Conservation (phyloP, 139 green algal genomes). For the Klebsormidium nitens region DNA sequence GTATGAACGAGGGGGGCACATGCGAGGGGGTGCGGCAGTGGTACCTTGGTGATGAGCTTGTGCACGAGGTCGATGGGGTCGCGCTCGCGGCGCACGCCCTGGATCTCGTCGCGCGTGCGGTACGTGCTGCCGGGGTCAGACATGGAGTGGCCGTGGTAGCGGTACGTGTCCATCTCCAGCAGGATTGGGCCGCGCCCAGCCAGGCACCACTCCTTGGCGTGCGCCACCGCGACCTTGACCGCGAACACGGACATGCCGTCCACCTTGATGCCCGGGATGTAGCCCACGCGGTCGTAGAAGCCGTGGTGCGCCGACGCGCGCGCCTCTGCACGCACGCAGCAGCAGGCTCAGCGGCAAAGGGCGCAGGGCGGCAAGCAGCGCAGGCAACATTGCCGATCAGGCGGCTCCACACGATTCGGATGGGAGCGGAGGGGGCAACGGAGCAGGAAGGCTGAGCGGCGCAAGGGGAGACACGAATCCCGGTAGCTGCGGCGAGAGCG, state of each 20-base stretch:
- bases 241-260: constrained; percentile 98
- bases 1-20: too few species aligned
- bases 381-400: too few species aligned
- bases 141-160: constrained; percentile 99
- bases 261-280: constrained; percentile 89
- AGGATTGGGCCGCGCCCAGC: constrained; percentile 54
- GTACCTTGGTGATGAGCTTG: constrained; percentile 62
- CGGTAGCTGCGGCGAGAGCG: too few species aligned
- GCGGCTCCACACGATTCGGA: too few species aligned
- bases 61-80: constrained; percentile 90
- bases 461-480: too few species aligned
- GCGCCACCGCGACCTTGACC: constrained; percentile 79
- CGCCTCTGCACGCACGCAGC: too few species aligned
- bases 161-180: constrained; percentile 98
- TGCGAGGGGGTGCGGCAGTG: too few species aligned
- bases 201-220: constrained; percentile 74
- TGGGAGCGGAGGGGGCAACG: too few species aligned
- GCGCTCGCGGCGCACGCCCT: constrained; percentile 61
- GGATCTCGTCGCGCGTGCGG: constrained; percentile 89
- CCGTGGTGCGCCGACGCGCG: constrained; percentile 71
- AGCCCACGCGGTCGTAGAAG: constrained; percentile 93
- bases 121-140: constrained; percentile 95
- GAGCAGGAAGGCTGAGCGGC: too few species aligned
- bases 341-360: too few species aligned
- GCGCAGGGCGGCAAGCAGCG: too few species aligned